Evolutionary conservation across 768 basidiomycete genomes (phyloP).

Genomic region (Lactarius sanguifluus): DNA sequence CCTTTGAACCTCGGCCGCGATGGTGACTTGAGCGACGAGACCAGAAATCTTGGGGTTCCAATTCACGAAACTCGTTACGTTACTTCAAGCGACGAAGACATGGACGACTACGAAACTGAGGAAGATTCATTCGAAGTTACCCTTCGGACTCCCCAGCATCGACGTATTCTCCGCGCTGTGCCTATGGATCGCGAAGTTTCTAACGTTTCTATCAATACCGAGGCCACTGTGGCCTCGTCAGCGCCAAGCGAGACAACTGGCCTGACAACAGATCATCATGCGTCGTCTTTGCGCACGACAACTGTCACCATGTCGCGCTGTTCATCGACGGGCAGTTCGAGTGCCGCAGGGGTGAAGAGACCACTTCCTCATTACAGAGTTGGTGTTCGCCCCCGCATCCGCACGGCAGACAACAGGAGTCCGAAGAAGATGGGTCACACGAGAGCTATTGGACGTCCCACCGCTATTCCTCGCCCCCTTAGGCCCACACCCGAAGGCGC

Average conservation of each 20-base stretch:
- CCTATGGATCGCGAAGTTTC: slow-evolving; percentile 28
- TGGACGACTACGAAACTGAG: slow-evolving; percentile 42
- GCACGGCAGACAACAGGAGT: slow-evolving; percentile 9
- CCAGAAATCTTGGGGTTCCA: slow-evolving; percentile 43
- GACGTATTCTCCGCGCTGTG: slow-evolving; percentile 30
- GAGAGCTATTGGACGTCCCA: slow-evolving; percentile 16
- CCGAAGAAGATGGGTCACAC: slow-evolving; percentile 11
- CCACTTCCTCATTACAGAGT: slow-evolving; percentile 28
- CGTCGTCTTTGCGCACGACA: slow-evolving; percentile 35
- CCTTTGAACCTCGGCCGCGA: slow-evolving; percentile 57
- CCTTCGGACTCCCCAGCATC: slow-evolving; percentile 57
- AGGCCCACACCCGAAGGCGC: slow-evolving; percentile 15
- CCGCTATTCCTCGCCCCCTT: slow-evolving; percentile 14
- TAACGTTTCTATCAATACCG: slow-evolving; percentile 26
- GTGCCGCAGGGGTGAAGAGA: slow-evolving; percentile 34
- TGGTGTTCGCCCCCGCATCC: slow-evolving; percentile 20
- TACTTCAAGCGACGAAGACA: slow-evolving; percentile 31
- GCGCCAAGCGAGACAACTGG: slow-evolving; percentile 31
- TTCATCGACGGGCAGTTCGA: slow-evolving; percentile 28
- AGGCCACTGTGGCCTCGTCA: slow-evolving; percentile 31
- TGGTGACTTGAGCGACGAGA: slow-evolving; percentile 60
- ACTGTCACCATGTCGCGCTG: slow-evolving; percentile 32
- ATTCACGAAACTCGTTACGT: slow-evolving; percentile 26
- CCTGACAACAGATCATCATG: slow-evolving; percentile 36
- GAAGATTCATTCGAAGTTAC: slow-evolving; percentile 70